Base-by-base conservation (phyloP, 805 yeast genomes). In the Candida stauntonica region DNA sequence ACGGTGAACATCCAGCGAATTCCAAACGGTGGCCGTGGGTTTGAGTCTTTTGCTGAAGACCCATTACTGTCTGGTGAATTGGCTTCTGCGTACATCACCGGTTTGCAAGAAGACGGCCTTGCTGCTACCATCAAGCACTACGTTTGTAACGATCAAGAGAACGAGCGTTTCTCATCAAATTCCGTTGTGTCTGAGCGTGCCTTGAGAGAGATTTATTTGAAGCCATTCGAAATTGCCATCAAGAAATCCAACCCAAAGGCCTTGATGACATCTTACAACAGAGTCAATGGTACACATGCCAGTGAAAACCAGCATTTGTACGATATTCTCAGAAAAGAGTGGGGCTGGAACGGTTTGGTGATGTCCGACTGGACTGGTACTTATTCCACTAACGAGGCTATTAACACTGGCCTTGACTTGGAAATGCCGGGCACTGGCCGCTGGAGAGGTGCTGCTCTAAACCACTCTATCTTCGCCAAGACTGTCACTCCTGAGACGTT, bases 291-390 rank as follows among this genome's bases (percentile, higher is more conserved):
- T 15, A 66, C 47, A 3, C 84, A 78, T 54, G 74, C 60, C 36
- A 63, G 75, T 19, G 71, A 77, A 45, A 54, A 62, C 35, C 58
- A 57, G 36, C 46, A 51, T 17, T 50, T 77, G 21, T 51, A 77
- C 29, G 57, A 66, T 5, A 58, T 75, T 19, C 57, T 78, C 44
- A 58, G 81, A 36, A 50, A 63, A 5, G 82, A 78, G 52, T 78
- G 81, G 81, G 64, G 64, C 2, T 78, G 66, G 60, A 57, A 70
- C 3, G 84, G 84, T 21, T 48, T 67, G 35, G 56, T 69, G 15
- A 74, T 78, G 77, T 70, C 78, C 15, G 85, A 78, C 57, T 78
- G 83, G 84, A 68, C 55, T 45, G 85, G 84, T n/a, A 65, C 68
- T 13, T 76, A 71, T 51, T 64, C 78, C 12, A 62, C 63, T 23